Base-by-base conservation (phyloP, 257 asterid genomes). In the Solanum clarkiae region DNA sequence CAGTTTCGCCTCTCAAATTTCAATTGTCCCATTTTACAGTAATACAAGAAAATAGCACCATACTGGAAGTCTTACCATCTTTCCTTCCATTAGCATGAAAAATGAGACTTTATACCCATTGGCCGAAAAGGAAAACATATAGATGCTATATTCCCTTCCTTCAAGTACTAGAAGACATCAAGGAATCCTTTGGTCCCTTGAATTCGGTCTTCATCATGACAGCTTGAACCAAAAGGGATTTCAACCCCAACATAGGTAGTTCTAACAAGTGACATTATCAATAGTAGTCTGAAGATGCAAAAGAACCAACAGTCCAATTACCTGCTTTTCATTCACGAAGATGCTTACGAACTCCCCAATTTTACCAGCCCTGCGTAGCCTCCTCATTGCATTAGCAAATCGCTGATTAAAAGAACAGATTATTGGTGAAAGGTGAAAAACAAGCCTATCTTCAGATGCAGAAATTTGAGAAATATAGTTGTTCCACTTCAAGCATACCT, bases 341-440 rank as follows among this genome's bases (percentile, higher is more conserved):
- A 96, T 94, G 96, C 99, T 96, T 80, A 96, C 91, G 66, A 96
- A 96, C 93, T 95, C 98, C 72, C 98, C 98, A 85, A 96, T 84
- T 92, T 89, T 91, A 88, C 97, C 98, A 87, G 96, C 92, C 89
- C 99, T 93, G 62, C 98, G 93, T 84, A 96, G 90, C 86, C 91
- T 94, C 86, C 99, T 95, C 98, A 96, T 91, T 55, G 87, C 86
- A 84, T 75, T 86, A 82, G 98, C 94, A 87, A 95, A 96, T 80
- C 82, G 89, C 99, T 96, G 90, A 68, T 68, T 29, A 45, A 49
- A 68, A 51, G 47, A 83, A 54, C 17, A 57, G 75, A 53, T 51
- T 69, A 16, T 53, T 40, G 6, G 68, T 68, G 29, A 68, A 83
- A 83, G 63, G 51, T 22, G 45, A 68, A 20, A 24, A 49, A 75